Evolutionary conservation across 2,329 filamentous ascomycete species (phyloP).

Genomic region (Exophiala sideris): DNA sequence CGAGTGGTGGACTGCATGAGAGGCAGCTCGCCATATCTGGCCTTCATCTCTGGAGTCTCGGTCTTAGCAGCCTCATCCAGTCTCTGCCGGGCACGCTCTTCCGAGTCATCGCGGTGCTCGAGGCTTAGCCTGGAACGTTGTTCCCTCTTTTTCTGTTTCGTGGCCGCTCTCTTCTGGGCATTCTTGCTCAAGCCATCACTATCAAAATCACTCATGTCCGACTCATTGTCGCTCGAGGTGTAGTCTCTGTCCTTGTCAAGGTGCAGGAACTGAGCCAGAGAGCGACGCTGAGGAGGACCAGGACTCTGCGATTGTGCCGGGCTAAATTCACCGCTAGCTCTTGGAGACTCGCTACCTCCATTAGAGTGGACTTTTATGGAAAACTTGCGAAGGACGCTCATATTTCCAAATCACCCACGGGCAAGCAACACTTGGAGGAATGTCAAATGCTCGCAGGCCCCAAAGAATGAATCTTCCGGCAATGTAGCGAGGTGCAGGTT

Average conservation of each 20-base stretch:
- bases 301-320: slow-evolving; percentile 27
- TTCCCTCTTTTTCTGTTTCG: slow-evolving; percentile 38
- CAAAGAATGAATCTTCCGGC: neutral
- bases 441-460: neutral
- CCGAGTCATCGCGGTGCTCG: slow-evolving; percentile 41
- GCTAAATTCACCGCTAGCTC: slow-evolving; percentile 15
- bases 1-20: slow-evolving; percentile 57
- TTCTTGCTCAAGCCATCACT: slow-evolving; percentile 42
- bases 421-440: neutral
- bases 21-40: slow-evolving; percentile 56
- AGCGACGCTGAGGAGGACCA: slow-evolving; percentile 38
- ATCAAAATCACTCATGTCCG: slow-evolving; percentile 35
- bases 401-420: slow-evolving; percentile 3
- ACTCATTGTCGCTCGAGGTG: slow-evolving; percentile 39
- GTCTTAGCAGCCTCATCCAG: slow-evolving; percentile 50
- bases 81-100: slow-evolving; percentile 40
- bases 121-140: slow-evolving; percentile 42
- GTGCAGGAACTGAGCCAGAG: slow-evolving; percentile 40
- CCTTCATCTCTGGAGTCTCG: slow-evolving; percentile 57
- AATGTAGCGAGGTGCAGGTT: neutral
- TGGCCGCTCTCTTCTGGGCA: slow-evolving; percentile 42
- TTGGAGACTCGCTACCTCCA: slow-evolving; percentile 23
- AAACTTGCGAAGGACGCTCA: slow-evolving; percentile 30
- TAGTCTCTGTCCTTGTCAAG: slow-evolving; percentile 30
- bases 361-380: slow-evolving; percentile 37